phyloP scores from a whole-genome alignment of 441 rosid genomes.

The Erodium texanum region DNA sequence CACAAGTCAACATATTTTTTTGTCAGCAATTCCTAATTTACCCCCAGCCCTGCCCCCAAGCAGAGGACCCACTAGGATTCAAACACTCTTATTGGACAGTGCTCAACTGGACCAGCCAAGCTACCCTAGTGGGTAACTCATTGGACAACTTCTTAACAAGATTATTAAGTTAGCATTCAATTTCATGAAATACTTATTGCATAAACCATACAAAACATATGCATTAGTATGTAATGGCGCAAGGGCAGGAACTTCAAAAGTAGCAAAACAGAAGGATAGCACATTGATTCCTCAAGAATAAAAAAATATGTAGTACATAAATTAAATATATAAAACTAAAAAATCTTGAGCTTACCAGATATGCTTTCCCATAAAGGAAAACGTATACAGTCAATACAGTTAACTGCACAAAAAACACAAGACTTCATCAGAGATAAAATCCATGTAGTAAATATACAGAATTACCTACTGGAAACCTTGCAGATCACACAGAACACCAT shows the following conservation, averaged over 20 bases:
- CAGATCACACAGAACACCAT: too few species aligned
- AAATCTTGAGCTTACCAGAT: slow-evolving; percentile 56
- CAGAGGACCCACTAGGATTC: too few species aligned
- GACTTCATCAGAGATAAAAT: slow-evolving; percentile 19
- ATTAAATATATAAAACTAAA: background rate
- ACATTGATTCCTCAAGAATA: background rate
- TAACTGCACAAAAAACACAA: slow-evolving; percentile 53
- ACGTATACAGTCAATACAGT: slow-evolving; percentile 82
- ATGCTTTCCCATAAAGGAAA: slow-evolving; percentile 87
- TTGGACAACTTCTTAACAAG: background rate
- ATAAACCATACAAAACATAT: background rate
- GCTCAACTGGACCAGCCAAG: too few species aligned
- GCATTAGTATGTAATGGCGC: background rate
- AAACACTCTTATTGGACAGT: too few species aligned
- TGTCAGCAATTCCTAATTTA: too few species aligned
- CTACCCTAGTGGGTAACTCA: too few species aligned
- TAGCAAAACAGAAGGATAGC: background rate
- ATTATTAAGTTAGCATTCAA: background rate
- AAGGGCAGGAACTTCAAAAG: background rate
- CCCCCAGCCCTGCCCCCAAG: too few species aligned
- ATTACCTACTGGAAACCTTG: too few species aligned
- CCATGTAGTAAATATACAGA: background rate
- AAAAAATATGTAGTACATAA: background rate
- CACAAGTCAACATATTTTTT: background rate
- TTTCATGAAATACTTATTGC: slow-evolving; percentile 2